These are phyloP conservation scores for Penicillium freii DNA, from an alignment of 2,329 filamentous ascomycete genomes.

Conservation along the genomic window DNA sequence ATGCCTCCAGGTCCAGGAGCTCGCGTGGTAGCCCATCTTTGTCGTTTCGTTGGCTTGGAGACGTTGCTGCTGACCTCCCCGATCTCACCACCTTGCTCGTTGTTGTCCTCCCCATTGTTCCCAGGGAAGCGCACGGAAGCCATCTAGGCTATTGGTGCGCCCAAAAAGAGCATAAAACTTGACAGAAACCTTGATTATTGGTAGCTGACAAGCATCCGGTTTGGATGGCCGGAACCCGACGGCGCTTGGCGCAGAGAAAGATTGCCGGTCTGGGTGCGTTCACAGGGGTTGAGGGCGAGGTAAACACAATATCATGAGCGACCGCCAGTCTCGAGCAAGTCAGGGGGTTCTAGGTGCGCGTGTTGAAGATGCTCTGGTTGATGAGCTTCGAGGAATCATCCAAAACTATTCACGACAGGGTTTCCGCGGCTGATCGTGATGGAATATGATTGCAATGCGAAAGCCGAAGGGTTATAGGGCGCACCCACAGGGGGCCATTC, in stretches of 20 bases:
- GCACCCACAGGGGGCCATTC: slow-evolving; percentile 28
- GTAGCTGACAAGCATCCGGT: slow-evolving; percentile 30
- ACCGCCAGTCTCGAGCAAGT: background rate
- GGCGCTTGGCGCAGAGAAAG: slow-evolving; percentile 15
- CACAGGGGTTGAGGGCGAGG: slow-evolving; percentile 6
- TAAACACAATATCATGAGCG: slow-evolving; percentile 9
- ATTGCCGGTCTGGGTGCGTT: background rate
- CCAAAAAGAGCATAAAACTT: slow-evolving; percentile 30
- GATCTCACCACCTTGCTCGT: slow-evolving; percentile 30
- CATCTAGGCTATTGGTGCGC: slow-evolving; percentile 36
- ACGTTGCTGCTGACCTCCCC: slow-evolving; percentile 46
- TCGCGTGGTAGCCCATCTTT: slow-evolving; percentile 95
- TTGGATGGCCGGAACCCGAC: slow-evolving; percentile 25
- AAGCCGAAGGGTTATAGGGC: slow-evolving; percentile 5
- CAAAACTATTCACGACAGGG: slow-evolving; percentile 1
- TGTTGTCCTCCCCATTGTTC: slow-evolving; percentile 21
- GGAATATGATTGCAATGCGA: slow-evolving; percentile 2
- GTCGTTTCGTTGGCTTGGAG: slow-evolving; percentile 67
- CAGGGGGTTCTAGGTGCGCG: background rate
- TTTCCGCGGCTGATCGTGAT: slow-evolving; percentile 5
- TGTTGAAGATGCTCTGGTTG: background rate
- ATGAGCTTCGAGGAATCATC: background rate
- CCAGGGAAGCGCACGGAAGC: slow-evolving; percentile 39
- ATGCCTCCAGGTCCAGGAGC: slow-evolving; percentile 71
- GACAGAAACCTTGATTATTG: slow-evolving; percentile 15